Conservation (phyloP, 495 filamentous ascomycete genomes). For the Hypoxylon fragiforme region DNA sequence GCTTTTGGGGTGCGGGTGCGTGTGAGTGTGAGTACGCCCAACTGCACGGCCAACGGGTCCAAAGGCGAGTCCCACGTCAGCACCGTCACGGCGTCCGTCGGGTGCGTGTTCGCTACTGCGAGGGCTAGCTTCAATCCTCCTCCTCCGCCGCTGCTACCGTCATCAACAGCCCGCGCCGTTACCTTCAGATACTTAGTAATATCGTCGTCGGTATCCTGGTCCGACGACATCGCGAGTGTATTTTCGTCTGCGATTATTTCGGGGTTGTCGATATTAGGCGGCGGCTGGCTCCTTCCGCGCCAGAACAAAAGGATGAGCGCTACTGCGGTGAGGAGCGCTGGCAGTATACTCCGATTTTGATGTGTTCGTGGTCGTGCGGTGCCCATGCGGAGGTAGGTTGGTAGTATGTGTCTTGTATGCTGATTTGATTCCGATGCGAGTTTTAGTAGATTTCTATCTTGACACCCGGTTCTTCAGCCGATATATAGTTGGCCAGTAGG, state of each 20-base stretch:
- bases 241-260: conserved; percentile 11
- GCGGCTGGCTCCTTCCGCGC: conserved; percentile 20
- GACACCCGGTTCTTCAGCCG: too few species aligned
- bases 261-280: conserved; percentile 13
- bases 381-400: too few species aligned
- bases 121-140: too few species aligned
- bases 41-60: conserved; percentile 48
- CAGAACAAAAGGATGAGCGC: conserved; percentile 3
- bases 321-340: neutral
- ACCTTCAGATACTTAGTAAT: conserved; percentile 36
- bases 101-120: conserved; percentile 48
- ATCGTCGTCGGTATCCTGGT: conserved; percentile 1
- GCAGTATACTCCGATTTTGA: conserved; percentile 4
- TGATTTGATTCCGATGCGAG: too few species aligned
- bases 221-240: conserved; percentile 20
- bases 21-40: conserved; percentile 51
- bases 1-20: too few species aligned
- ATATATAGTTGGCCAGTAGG: too few species aligned
- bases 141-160: too few species aligned
- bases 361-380: neutral
- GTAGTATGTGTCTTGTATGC: too few species aligned
- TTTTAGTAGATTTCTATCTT: too few species aligned
- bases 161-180: too few species aligned
- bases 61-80: conserved; percentile 55
- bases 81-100: conserved; percentile 49